Evolutionary conservation across 352 stramenopile species (phyloP), one percentile per base, ranked within the genome.

Genomic region (Globisporangium iwayamae): DNA sequence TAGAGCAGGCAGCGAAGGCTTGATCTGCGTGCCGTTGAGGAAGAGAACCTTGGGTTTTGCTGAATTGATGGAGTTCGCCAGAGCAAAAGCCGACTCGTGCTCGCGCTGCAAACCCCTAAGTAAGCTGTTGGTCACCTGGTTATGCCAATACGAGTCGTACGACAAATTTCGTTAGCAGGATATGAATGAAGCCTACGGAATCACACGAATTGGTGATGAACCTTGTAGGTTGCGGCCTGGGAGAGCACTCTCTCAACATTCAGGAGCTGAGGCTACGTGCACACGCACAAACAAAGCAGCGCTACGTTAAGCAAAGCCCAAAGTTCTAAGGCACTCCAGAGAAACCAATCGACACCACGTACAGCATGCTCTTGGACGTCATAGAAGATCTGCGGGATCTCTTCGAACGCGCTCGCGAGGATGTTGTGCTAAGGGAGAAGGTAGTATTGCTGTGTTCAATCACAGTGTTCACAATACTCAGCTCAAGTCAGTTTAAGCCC

Each of bases 351-450:
- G 32, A 32, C 8, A 13, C 8, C 14, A 56, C 83, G 56, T 62
- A 92, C 83, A n/a, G 78, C 81, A 48, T 83, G 72, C 28, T 73
- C 69, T 34, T 83, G 76, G 6, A 92, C 75, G 48, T 90, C 80
- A 72, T 90, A 90, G 45, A 93, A 87, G 36, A 93, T 70, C 60
- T 87, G 78, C 32, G 83, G 76, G 41, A 93, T 90, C 55, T 89
- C 80, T 52, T 91, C 81, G 70, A 91, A 93, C 7, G 60, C 57
- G 11, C 78, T 85, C 1, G 70, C 71, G 11, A 92, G 75, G 53
- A 92, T 81, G 10, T 81, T 75, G 34, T 66, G 62, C 69, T 90
- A 60, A 3, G 64, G 1, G 16, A 46, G 13, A 8, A 53, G 14
- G 2, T 14, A 46, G 3, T 9, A 46, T n/a, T 46, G 13, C n/a